Base-by-base conservation (phyloP, 2,329 filamentous ascomycete genomes). In the Corynespora cassiicola region DNA sequence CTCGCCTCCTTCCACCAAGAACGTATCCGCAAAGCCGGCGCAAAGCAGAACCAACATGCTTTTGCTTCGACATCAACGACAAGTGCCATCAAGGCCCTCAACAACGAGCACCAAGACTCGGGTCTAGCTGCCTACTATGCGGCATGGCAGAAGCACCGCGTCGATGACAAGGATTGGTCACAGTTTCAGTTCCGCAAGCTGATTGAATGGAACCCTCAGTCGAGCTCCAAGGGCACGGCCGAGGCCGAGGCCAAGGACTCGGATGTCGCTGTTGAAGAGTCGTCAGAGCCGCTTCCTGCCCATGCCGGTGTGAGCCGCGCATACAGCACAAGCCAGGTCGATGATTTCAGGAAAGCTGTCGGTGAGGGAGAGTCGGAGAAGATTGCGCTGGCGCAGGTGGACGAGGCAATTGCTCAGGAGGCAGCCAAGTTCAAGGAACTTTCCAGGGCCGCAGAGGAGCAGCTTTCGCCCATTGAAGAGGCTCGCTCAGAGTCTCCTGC, bases 51-150 rank as follows among this genome's bases (percentile, higher is more conserved):
- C 44, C 88, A 92, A 65, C 85, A 80, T 75, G 87, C 85, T 54
- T 91, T 94, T 59, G 86, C 90, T 14, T 63, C 63, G 7, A 61
- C 59, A 16, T 63, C 66, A 30, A 66, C 70, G 14, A 64, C 68
- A 3, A 64, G 54, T 23, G 65, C 62, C 24, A 42, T 67, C 50
- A 63, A 72, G 50, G 63, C 61, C 15, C 52, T 64, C 35, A 45
- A 44, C 25, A 42, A 59, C 26, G 64, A 68, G 6, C 49, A 68
- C 36, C 57, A 65, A 31, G 73, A 75, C 42, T 63, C 65, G 48
- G 87, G 86, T 44, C 65, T 97, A 78, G 90, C 91, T 47, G 90
- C 89, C 57, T 96, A 96, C 72, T 95, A 90, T 60, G 90, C 94
- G 68, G 88, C 90, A 37, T 87, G 94, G 75, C 90, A 92, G 69